Evolutionary conservation across 148 eudicot genomes (phyloP).

Genomic region (Camellia sinensis): DNA sequence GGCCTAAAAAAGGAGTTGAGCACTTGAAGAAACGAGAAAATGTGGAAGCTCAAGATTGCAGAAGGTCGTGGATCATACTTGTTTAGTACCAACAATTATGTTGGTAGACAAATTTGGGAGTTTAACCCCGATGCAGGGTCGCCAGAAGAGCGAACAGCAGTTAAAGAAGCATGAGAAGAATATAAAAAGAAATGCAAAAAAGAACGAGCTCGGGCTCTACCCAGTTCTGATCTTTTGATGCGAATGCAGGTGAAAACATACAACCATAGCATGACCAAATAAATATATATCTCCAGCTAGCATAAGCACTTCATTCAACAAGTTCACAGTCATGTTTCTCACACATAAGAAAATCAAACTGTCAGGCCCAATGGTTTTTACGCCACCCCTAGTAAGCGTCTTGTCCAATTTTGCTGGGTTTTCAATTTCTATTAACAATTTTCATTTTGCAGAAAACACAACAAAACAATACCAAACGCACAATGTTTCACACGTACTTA

Average conservation of each 20-base stretch:
- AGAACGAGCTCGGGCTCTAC: constrained; percentile 8
- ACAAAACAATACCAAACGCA: too few species aligned
- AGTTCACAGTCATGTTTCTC: too few species aligned
- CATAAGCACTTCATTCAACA: too few species aligned
- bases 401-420: too few species aligned
- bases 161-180: constrained; percentile 23
- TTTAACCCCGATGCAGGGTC: constrained; percentile 22
- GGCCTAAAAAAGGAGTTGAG: too few species aligned
- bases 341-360: too few species aligned
- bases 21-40: not conserved
- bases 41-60: constrained; percentile 34
- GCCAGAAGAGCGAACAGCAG: constrained; percentile 21
- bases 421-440: too few species aligned
- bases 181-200: constrained; percentile 8
- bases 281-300: too few species aligned
- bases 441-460: too few species aligned
- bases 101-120: constrained; percentile 32
- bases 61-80: constrained; percentile 28
- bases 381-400: too few species aligned
- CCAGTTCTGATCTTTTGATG: constrained; percentile 30
- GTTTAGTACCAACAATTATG: constrained; percentile 31
- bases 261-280: not conserved
- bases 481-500: too few species aligned
- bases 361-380: too few species aligned
- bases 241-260: constrained; percentile 25